phyloP scores from a whole-genome alignment of 2,329 filamentous ascomycete genomes.

The Gaeumannomyces sp. region DNA sequence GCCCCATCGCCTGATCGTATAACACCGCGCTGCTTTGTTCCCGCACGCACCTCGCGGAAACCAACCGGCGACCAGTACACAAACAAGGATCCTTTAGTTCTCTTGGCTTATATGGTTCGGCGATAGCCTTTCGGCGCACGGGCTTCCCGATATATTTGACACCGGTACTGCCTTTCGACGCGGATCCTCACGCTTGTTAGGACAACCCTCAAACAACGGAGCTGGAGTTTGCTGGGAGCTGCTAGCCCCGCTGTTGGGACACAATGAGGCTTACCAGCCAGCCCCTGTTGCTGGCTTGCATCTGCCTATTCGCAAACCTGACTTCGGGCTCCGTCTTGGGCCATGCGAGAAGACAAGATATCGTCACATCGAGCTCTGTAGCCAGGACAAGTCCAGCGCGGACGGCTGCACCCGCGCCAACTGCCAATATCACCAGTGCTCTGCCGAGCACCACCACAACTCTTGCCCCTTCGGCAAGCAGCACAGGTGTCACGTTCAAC shows the following conservation, averaged over 20 bases:
- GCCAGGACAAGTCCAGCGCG: neutral
- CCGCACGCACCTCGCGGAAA: neutral
- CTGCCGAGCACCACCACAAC: neutral
- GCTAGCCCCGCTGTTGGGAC: neutral
- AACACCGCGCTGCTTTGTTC: neutral
- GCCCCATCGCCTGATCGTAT: neutral
- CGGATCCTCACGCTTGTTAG: too few relatives aligned
- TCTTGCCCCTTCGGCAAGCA: neutral
- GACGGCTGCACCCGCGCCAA: neutral
- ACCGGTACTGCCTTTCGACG: neutral
- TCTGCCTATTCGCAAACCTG: neutral
- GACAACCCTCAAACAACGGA: too few relatives aligned
- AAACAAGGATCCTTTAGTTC: neutral
- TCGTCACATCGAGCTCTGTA: neutral
- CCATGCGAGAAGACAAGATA: neutral
- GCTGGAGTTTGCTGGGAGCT: neutral
- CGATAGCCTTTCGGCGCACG: neutral
- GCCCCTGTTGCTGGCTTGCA: neutral
- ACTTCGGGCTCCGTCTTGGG: neutral
- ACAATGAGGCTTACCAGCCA: neutral
- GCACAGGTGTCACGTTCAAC: slow-evolving; percentile 12
- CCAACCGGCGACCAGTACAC: neutral
- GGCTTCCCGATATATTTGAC: neutral
- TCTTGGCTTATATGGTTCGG: neutral
- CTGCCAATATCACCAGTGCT: neutral